phyloP scores from a whole-genome alignment of 2,329 filamentous ascomycete genomes.

The Dactylellina leptospora region DNA sequence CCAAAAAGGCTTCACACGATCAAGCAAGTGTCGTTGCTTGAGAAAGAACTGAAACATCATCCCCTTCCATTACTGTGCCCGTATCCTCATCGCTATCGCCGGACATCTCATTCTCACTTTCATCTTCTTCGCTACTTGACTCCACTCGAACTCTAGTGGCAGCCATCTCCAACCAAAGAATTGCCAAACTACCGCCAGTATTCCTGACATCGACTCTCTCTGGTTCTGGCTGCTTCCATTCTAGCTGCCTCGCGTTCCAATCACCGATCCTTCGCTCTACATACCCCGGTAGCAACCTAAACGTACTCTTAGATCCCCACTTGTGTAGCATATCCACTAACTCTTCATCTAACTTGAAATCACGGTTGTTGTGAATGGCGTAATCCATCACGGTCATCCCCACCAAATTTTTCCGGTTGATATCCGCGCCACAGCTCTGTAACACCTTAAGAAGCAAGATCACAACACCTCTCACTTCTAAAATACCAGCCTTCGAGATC shows the following conservation, averaged over 20 bases:
- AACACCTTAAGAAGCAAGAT: slow-evolving; percentile 28
- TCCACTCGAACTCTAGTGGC: neutral
- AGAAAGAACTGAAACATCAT: slow-evolving; percentile 1
- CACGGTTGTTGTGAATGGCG: slow-evolving; percentile 31
- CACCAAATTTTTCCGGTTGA: slow-evolving; percentile 40
- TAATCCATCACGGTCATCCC: slow-evolving; percentile 50
- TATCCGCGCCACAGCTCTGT: slow-evolving; percentile 35
- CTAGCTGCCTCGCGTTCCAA: slow-evolving; percentile 38
- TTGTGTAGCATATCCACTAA: slow-evolving; percentile 40
- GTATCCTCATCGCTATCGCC: neutral
- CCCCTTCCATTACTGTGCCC: neutral
- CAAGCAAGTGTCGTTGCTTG: neutral
- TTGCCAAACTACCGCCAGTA: slow-evolving; percentile 6
- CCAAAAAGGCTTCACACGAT: too few species aligned
- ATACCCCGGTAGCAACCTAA: slow-evolving; percentile 21
- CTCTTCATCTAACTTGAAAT: slow-evolving; percentile 32
- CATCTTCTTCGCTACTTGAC: neutral
- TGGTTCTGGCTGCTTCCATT: slow-evolving; percentile 32
- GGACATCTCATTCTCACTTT: neutral
- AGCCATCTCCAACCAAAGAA: slow-evolving; percentile 20
- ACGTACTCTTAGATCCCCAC: slow-evolving; percentile 38
- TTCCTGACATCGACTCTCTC: slow-evolving; percentile 29
- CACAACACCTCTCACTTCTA: slow-evolving; percentile 18
- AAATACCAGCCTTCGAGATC: neutral
- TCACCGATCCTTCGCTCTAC: slow-evolving; percentile 34